Percentiles rank a stretch among this genome's conserved stretches.
These are phyloP conservation scores for Agaricales sp. DNA, from an alignment of 1,284 basidiomycete species.

Conservation along the genomic window DNA sequence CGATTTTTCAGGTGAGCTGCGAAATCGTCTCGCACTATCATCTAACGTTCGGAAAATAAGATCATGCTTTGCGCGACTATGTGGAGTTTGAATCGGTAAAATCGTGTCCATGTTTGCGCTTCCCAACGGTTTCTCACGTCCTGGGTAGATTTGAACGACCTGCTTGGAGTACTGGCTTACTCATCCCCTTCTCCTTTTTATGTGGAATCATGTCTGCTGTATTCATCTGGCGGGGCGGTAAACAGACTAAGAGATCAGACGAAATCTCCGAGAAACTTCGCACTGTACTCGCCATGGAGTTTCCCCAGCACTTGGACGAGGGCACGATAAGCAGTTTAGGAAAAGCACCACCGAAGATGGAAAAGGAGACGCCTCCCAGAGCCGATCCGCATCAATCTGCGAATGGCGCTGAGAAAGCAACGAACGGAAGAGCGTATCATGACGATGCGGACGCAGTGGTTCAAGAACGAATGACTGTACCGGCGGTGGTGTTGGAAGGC, in stretches of 20 bases:
- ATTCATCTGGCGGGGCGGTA: slow-evolving; percentile 71
- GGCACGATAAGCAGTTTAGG: no score
- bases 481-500: no score
- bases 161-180: slow-evolving; percentile 57
- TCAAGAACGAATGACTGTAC: no score
- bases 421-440: no score
- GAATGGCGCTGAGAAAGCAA: no score
- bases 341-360: no score
- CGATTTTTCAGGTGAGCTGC: slow-evolving; percentile 58
- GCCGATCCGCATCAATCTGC: no score
- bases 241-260: slow-evolving; percentile 67
- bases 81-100: slow-evolving; percentile 67
- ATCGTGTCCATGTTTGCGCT: slow-evolving; percentile 5
- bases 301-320: not conserved
- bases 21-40: slow-evolving; percentile 4
- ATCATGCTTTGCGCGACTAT: slow-evolving; percentile 69
- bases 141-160: slow-evolving; percentile 44
- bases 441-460: no score
- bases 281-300: slow-evolving; percentile 23
- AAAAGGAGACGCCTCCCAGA: no score
- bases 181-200: slow-evolving; percentile 71
- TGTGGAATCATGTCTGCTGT: slow-evolving; percentile 76
- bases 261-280: slow-evolving; percentile 65
- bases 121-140: not conserved
- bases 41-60: slow-evolving; percentile 18